Evolutionary conservation across 2,329 filamentous ascomycete species (phyloP), one percentile per base, ranked within the genome.

Genomic region (Trichoderma simmonsii): DNA sequence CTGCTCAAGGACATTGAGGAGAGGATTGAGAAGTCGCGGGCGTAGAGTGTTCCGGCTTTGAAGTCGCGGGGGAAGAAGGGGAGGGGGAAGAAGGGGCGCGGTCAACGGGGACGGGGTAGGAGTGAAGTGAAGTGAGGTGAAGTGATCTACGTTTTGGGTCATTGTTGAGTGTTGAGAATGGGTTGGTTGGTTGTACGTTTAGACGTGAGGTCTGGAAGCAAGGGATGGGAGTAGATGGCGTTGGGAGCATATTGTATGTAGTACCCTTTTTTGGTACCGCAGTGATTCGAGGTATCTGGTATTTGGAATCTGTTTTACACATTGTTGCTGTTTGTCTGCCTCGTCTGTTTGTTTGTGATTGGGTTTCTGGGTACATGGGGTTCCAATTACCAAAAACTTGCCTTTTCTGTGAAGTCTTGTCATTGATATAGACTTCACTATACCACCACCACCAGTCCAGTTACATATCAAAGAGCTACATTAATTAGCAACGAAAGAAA

Each of bases 1-100:
- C 82, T 93, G 79, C 80, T 91, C 75, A 89, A 85, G 81, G 91
- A 92, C 71, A 85, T 93, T 73, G 85, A 90, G 76, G 82, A 79
- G 39, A 81, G 79, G 76, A 75, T 87, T 54, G 80, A 79, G 57
- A 82, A 81, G 79, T 80, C 80, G 70, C 85, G 83, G 80, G 73
- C 71, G 51, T 51, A 59, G 57, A 39, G 24, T 12, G 48, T 14
- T 18, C 34, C 59, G 32, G 15, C 18, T 57, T 39, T 28, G 26
- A 39, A 28, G 64, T 3, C 30, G 24, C 21, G 28, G 8, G 28
- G 57, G 3, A 34, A 34, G 18, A 60, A 59, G 56, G 24, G 9
- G n/a, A 6, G 32, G n/a, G 24, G 5, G 30, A 60, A 60, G 57
- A 60, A 34, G 57, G 24, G 6, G 30, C 21, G 48, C 4, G 11